A percentile compares a stretch with the other conserved stretches of the same genome.
Conservation (phyloP, 257 asterid genomes). For the Solanum medicagineum region DNA sequence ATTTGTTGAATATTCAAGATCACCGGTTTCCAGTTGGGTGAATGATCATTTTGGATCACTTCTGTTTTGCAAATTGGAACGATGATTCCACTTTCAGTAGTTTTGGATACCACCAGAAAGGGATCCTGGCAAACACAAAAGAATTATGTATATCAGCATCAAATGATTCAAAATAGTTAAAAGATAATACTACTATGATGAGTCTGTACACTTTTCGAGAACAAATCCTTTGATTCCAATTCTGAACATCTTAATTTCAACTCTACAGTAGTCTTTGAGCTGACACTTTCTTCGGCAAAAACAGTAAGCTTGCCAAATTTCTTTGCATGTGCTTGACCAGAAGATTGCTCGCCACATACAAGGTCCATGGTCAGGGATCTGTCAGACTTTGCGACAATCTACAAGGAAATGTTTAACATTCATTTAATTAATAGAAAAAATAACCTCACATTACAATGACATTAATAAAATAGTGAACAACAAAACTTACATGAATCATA, state of each 20-base stretch:
- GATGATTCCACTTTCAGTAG: conserved; percentile 48
- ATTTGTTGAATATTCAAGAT: conserved; percentile 75
- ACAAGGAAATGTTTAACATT: conserved; percentile 3
- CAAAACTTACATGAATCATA: neutral
- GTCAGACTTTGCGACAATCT: conserved; percentile 63
- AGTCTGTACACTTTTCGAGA: conserved; percentile 78
- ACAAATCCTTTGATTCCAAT: conserved; percentile 83
- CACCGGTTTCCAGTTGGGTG: conserved; percentile 77
- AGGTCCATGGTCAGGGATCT: conserved; percentile 57
- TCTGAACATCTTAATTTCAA: conserved; percentile 77
- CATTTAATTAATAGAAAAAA: neutral
- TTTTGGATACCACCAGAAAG: conserved; percentile 70
- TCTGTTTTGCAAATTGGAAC: conserved; percentile 97
- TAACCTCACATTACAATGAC: neutral
- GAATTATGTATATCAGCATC: conserved; percentile 10
- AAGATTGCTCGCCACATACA: conserved; percentile 25
- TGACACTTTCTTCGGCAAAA: conserved; percentile 74
- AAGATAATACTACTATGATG: neutral
- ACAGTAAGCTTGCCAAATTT: conserved; percentile 61
- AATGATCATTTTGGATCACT: conserved; percentile 72
- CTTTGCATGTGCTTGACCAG: conserved; percentile 23
- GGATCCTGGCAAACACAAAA: conserved; percentile 68
- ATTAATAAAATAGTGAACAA: neutral
- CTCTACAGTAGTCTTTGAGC: conserved; percentile 76
- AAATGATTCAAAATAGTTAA: conserved; percentile 5